Evolutionary conservation across 1,284 basidiomycete genomes (phyloP).

Genomic region (Malassezia sp.): DNA sequence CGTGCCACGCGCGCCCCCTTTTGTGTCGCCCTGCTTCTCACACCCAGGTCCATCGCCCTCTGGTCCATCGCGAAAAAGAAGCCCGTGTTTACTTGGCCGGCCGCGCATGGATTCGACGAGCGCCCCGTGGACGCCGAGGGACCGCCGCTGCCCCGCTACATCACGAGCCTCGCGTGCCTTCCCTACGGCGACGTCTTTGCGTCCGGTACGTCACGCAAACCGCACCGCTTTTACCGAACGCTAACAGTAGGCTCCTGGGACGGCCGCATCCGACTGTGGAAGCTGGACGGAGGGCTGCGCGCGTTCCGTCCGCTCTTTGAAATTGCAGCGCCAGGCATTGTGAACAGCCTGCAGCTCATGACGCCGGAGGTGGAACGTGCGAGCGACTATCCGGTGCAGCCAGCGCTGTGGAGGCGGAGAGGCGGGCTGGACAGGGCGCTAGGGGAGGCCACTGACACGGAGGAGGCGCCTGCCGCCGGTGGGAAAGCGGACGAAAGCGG

Average conservation of each 20-base stretch:
- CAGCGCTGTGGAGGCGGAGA: constrained; percentile 16
- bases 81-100: constrained; percentile 68
- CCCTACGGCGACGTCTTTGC: constrained; percentile 83
- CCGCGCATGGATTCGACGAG: constrained; percentile 73
- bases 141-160: constrained; percentile 73
- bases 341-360: constrained; percentile 80
- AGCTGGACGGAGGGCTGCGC: constrained; percentile 64
- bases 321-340: constrained; percentile 61
- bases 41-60: constrained; percentile 62
- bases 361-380: constrained; percentile 35
- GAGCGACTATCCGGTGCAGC: constrained; percentile 12
- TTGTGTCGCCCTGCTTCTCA: neutral
- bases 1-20: neutral
- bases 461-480: constrained; percentile 1
- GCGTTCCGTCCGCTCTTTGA: constrained; percentile 61
- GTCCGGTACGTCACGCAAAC: too few species aligned
- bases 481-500: too few species aligned
- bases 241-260: constrained; percentile 98
- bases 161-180: constrained; percentile 69
- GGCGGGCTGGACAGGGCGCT: constrained; percentile 14
- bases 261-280: constrained; percentile 75
- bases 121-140: constrained; percentile 60
- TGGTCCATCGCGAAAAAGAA: constrained; percentile 96
- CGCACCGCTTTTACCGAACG: too few species aligned
- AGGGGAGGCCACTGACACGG: too few species aligned